Conservation (phyloP, 257 asterid genomes). For the Linderniella brevidens region DNA sequence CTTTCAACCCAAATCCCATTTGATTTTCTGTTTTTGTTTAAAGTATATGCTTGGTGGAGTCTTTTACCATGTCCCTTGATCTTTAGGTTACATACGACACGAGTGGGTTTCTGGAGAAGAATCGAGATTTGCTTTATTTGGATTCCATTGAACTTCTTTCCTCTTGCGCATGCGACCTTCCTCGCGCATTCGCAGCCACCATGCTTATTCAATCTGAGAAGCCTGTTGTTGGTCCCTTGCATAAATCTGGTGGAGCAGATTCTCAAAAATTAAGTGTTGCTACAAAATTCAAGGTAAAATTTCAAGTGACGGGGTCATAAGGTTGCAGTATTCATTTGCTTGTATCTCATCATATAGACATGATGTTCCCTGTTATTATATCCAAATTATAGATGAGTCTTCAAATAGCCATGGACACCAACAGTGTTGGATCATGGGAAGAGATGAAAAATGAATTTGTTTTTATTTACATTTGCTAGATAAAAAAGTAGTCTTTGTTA, state of each 20-base stretch:
- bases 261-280: conserved; percentile 91
- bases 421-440: neutral
- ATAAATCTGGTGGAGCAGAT: conserved; percentile 96
- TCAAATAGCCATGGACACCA: too few species aligned
- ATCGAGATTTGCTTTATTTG: conserved; percentile 83
- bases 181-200: conserved; percentile 76
- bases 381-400: too few species aligned
- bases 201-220: conserved; percentile 80
- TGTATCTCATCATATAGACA: neutral
- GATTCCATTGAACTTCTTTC: conserved; percentile 88
- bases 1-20: conserved; percentile 5
- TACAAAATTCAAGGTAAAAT: conserved; percentile 79
- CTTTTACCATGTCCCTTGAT: conserved; percentile 9
- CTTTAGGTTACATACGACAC: conserved; percentile 88
- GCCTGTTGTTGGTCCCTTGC: conserved; percentile 71
- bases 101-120: conserved; percentile 90
- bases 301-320: neutral
- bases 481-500: too few species aligned
- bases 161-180: conserved; percentile 82
- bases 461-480: too few species aligned
- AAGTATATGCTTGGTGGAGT: conserved; percentile 3
- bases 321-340: neutral
- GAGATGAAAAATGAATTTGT: too few species aligned
- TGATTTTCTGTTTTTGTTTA: conserved; percentile 4
- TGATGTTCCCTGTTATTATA: too few species aligned